Evolutionary conservation across 2,329 filamentous ascomycete species (phyloP), one percentile per base, ranked within the genome.

Genomic region (Pseudogymnoascus sp.): DNA sequence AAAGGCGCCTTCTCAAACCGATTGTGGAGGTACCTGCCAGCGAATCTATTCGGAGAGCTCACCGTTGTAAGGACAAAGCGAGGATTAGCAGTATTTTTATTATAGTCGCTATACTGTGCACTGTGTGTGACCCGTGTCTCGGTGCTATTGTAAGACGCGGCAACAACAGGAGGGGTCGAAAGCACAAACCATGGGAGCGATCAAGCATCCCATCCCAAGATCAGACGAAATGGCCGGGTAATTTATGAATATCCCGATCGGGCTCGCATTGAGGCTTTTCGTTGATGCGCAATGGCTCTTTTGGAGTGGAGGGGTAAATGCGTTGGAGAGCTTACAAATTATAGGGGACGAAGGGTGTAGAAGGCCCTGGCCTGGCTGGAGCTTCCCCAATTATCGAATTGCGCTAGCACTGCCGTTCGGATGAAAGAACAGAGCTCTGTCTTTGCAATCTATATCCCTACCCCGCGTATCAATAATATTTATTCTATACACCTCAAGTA

Each of bases 71-170:
- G 33, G 28, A 20, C 28, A 16, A 20, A 8, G 47, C 11, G 8
- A 33, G n/a, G 33, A 33, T 54, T 54, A n/a, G 25, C n/a, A 54
- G 18, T 18, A 18, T 18, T 54, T 54, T 54, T 18, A 54, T 54
- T 33, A 54, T 33, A 54, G 16, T 14, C 18, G 4, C 7, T 33
- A 8, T 33, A 11, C 9, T 8, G n/a, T 18, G n/a, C 18, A 11
- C 25, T 18, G 47, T 54, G 47, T 54, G 47, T 33, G 47, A 54
- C 43, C 43, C 25, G 28, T 54, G 43, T 54, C 43, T 54, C 43
- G 25, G 9, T 54, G 43, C n/a, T 30, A 30, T 47, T 18, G n/a
- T 54, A 54, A 6, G 47, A 54, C 16, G 28, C 33, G 28, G 47
- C 47, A 33, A 54, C 47, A 33, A 33, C 25, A 18, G 25, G 47